A percentile compares a stretch with the other conserved stretches of the same genome.
Evolutionary conservation across 2,329 filamentous ascomycete genomes (phyloP).

Genomic region (Colletotrichum eremochloae): DNA sequence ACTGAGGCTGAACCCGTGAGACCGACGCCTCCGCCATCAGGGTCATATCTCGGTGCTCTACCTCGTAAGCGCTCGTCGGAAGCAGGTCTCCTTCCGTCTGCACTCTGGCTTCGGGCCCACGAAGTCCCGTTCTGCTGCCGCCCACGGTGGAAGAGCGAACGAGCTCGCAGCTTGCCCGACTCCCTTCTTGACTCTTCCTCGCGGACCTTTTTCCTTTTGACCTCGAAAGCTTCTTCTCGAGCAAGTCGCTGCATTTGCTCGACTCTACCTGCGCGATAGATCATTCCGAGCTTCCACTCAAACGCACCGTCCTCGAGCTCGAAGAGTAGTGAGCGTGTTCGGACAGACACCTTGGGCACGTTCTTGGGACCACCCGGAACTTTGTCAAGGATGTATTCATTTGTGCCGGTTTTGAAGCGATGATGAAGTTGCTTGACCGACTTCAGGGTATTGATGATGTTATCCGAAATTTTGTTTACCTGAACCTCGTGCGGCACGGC

Average conservation of each 20-base stretch:
- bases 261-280: constrained; percentile 88
- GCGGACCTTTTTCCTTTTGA: constrained; percentile 88
- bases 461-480: constrained; percentile 92
- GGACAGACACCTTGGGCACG: constrained; percentile 87
- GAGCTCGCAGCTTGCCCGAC: constrained; percentile 65
- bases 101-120: constrained; percentile 68
- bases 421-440: constrained; percentile 92
- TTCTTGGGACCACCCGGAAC: constrained; percentile 86
- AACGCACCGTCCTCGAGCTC: constrained; percentile 97
- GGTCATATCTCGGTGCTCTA: constrained; percentile 78
- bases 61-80: constrained; percentile 53
- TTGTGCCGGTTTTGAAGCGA: constrained; percentile 87
- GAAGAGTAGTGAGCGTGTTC: constrained; percentile 85
- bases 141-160: constrained; percentile 61
- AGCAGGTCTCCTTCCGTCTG: constrained; percentile 59
- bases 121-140: constrained; percentile 52
- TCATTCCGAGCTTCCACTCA: constrained; percentile 96
- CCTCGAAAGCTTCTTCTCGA: constrained; percentile 87
- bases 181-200: constrained; percentile 75
- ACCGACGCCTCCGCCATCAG: constrained; percentile 76
- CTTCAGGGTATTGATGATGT: constrained; percentile 88
- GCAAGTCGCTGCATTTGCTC: constrained; percentile 93
- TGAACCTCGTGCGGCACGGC: constrained; percentile 93
- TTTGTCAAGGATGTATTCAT: constrained; percentile 90
- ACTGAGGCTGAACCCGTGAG: constrained; percentile 81